Conservation (phyloP, 2,329 filamentous ascomycete species). For the Thielaviopsis euricoi region DNA sequence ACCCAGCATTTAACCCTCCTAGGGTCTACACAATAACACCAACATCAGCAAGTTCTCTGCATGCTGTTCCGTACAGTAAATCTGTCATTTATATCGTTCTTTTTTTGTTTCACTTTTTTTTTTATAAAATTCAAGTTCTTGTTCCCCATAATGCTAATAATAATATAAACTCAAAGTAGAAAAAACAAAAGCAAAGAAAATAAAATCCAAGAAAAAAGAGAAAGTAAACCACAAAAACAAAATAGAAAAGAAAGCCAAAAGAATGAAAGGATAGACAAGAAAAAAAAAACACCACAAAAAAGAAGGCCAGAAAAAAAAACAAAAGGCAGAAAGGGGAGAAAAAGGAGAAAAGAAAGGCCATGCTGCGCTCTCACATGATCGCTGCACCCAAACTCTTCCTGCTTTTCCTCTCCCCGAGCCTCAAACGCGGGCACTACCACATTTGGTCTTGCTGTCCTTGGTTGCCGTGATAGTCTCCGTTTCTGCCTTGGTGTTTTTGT, state of each 20-base stretch:
- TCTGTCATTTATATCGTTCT: neutral
- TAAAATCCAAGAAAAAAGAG: neutral
- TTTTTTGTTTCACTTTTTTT: neutral
- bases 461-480: neutral
- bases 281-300: neutral
- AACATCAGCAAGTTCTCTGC: no score
- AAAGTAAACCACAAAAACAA: no score
- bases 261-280: neutral
- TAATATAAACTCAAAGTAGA: neutral
- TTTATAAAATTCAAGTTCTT: neutral
- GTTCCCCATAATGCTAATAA: neutral
- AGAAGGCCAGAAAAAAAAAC: neutral
- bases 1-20: no score
- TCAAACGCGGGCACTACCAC: conserved; percentile 10
- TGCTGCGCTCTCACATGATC: no score
- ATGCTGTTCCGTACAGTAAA: neutral
- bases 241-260: neutral
- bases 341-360: neutral
- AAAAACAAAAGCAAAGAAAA: neutral
- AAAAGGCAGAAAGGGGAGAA: neutral
- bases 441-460: conserved; percentile 8
- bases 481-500: neutral
- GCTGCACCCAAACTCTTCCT: no score
- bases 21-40: no score
- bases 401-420: neutral